Evolutionary conservation across 2,329 filamentous ascomycete species (phyloP), one percentile per base, ranked within the genome.

Genomic region (Cytospora paraplurivora): DNA sequence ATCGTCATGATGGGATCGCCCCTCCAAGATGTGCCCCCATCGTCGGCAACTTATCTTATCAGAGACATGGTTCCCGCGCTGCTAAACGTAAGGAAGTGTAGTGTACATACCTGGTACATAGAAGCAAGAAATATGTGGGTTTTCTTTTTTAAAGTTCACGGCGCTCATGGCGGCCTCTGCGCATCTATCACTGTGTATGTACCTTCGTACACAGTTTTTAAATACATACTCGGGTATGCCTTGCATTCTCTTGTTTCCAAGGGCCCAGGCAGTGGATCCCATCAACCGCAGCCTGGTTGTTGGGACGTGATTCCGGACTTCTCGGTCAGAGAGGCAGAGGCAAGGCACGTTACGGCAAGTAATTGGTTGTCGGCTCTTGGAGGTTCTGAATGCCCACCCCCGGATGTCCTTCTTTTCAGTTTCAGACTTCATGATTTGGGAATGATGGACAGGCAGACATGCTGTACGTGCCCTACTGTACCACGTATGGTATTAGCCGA

Each of bases 21-120:
- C 27, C 27, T 27, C 27, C 27, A 27, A 27, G 27, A 27, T 27
- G 27, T 27, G 27, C 27, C 56, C 47, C 59, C 59, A 37, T 55
- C 59, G 19, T 61, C 59, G 59, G 59, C 59, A 61, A 61, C 59
- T 61, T 61, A 61, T 61, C 59, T 61, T 61, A 61, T 61, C 59
- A 55, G 55, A 47, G n/a, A 19, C 44, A 47, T 47, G 44, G 44
- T 12, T 47, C 44, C 44, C 44, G 44, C 44, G 44, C n/a, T n/a
- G 27, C 27, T 27, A 27, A 27, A 27, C 27, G 27, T 27, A 27
- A 4, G 27, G 27, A 3, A 27, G 27, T 27, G 27, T 27, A 27
- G 27, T 27, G 44, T 52, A 27, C 57, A 49, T 37, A 49, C 44
- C 51, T 51, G 55, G 55, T 49, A 61, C 49, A 32, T 55, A 50